A percentile compares a stretch with the other conserved stretches of the same genome.
Evolutionary conservation across 139 green algal genomes (phyloP).

Genomic region (Astrephomene gubernaculifera): DNA sequence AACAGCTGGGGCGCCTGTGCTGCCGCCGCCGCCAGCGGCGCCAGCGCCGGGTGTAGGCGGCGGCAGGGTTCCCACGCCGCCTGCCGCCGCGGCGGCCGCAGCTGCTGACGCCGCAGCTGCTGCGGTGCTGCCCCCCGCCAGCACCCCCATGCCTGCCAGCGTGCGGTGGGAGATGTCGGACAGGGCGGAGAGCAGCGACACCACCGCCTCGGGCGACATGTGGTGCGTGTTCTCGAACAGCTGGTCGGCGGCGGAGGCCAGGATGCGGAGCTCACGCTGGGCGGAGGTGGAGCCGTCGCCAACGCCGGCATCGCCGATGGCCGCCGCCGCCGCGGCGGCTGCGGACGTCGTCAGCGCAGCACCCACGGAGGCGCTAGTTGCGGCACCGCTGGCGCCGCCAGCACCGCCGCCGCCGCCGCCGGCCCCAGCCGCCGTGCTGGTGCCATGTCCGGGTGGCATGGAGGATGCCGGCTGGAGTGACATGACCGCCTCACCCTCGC

Average conservation of each 20-base stretch:
- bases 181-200: slow-evolving; percentile 66
- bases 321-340: background rate
- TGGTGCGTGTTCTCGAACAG: slow-evolving; percentile 74
- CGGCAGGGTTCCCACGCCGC: no score
- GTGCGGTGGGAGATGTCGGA: slow-evolving; percentile 52
- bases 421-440: background rate
- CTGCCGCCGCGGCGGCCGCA: background rate
- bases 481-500: background rate
- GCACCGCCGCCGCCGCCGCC: background rate
- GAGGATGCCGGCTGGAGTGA: background rate
- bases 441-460: background rate
- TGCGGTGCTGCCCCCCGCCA: background rate
- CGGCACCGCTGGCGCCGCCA: background rate
- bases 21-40: background rate
- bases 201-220: slow-evolving; percentile 76
- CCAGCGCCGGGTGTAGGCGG: slow-evolving; percentile 1
- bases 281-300: slow-evolving; percentile 23
- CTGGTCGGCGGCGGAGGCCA: slow-evolving; percentile 64
- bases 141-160: slow-evolving; percentile 3
- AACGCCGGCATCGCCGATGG: background rate
- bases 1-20: background rate
- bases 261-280: slow-evolving; percentile 21
- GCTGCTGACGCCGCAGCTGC: background rate
- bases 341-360: background rate
- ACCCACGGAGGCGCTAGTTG: background rate